Conservation (phyloP, 139 green algal genomes). For the Zygnema circumcarinatum region DNA sequence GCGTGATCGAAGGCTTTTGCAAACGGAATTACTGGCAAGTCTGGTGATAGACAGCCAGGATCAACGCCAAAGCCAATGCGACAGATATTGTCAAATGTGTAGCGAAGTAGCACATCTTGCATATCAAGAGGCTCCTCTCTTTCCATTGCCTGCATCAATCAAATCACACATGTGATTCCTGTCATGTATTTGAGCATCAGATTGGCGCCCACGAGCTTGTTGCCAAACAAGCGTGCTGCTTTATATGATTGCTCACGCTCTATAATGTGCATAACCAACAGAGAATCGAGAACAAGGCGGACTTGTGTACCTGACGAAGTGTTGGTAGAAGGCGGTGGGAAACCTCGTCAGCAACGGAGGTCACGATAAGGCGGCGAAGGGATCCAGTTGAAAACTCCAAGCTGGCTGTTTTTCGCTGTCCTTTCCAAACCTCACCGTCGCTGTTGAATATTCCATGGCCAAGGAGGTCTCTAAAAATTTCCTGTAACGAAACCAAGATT, state of each 20-base stretch:
- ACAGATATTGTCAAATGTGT: conserved; percentile 56
- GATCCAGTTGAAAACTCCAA: conserved; percentile 35
- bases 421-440: background rate
- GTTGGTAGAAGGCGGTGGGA: too few relatives aligned
- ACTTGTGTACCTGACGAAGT: too few relatives aligned
- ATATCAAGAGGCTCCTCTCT: background rate
- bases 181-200: background rate
- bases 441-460: conserved; percentile 11
- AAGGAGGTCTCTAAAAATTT: background rate
- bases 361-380: conserved; percentile 42
- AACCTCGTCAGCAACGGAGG: background rate
- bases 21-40: conserved; percentile 38
- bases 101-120: conserved; percentile 47
- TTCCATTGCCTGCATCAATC: background rate
- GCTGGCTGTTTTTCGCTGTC: conserved; percentile 18
- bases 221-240: background rate
- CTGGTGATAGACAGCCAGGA: conserved; percentile 39
- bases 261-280: background rate
- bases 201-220: background rate
- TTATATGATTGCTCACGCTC: background rate
- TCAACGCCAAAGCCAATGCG: conserved; percentile 48
- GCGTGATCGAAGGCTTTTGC: conserved; percentile 35
- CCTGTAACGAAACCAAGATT: background rate
- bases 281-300: background rate
- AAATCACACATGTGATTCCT: background rate